phyloP scores from a whole-genome alignment of 768 basidiomycete genomes.

The Boletus rufocinnamomeus region DNA sequence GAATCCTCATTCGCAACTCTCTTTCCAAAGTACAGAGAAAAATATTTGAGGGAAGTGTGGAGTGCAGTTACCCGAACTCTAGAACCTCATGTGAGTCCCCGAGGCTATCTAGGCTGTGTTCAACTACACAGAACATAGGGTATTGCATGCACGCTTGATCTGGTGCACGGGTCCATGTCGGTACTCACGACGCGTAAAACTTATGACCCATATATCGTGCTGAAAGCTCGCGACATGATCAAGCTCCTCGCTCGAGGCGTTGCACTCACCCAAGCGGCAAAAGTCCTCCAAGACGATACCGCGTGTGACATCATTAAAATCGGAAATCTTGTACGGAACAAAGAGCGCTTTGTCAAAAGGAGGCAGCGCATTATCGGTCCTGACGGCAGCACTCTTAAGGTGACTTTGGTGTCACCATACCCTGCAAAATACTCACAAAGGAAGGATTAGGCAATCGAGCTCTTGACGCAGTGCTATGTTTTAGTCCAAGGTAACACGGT shows the following conservation, averaged over 20 bases:
- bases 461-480: slow-evolving; percentile 95
- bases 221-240: slow-evolving; percentile 95
- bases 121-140: slow-evolving; percentile 51
- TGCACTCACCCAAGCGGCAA: slow-evolving; percentile 78
- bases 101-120: slow-evolving; percentile 1
- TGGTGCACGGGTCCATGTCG: slow-evolving; percentile 97
- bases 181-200: slow-evolving; percentile 97
- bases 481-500: slow-evolving; percentile 98
- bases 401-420: slow-evolving; percentile 30
- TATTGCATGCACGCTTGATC: slow-evolving; percentile 86
- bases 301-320: slow-evolving; percentile 99
- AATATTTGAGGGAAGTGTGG: slow-evolving; percentile 95
- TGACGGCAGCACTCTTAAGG: slow-evolving; percentile 96
- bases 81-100: slow-evolving; percentile 67
- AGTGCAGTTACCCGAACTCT: slow-evolving; percentile 83
- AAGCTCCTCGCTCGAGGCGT: slow-evolving; percentile 95
- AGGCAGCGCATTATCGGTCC: slow-evolving; percentile 97
- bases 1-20: slow-evolving; percentile 98
- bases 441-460: slow-evolving; percentile 83
- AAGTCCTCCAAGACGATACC: slow-evolving; percentile 84
- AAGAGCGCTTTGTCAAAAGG: slow-evolving; percentile 95
- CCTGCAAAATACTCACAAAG: slow-evolving; percentile 2
- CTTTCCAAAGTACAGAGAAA: slow-evolving; percentile 98
- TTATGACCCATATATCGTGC: slow-evolving; percentile 92
- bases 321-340: slow-evolving; percentile 90